Conservation (phyloP, 2,329 filamentous ascomycete species). For the Cladophialophora psammophila region DNA sequence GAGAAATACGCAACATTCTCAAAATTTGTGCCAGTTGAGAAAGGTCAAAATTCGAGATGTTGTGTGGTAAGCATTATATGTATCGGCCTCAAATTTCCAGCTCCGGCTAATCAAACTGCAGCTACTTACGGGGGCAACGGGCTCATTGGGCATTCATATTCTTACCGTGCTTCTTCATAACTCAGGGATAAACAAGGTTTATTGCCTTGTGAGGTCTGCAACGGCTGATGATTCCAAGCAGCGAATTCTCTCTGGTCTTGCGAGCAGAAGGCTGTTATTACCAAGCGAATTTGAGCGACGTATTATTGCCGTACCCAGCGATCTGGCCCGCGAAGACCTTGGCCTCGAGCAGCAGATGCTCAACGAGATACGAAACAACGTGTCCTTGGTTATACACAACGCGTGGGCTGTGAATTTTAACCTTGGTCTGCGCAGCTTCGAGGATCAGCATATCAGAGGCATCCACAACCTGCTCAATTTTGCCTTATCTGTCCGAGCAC, state of each 20-base stretch:
- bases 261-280: background rate
- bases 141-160: slow-evolving; percentile 68
- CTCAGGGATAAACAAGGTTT: slow-evolving; percentile 1
- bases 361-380: slow-evolving; percentile 50
- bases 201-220: slow-evolving; percentile 1
- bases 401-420: slow-evolving; percentile 73
- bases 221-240: background rate
- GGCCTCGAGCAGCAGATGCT: slow-evolving; percentile 56
- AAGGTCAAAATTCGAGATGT: background rate
- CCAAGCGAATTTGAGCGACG: background rate
- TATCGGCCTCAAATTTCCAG: background rate
- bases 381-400: slow-evolving; percentile 65
- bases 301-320: slow-evolving; percentile 56
- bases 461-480: slow-evolving; percentile 56
- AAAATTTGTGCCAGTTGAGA: slow-evolving; percentile 16
- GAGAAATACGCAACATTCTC: slow-evolving; percentile 47
- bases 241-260: background rate
- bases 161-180: slow-evolving; percentile 55
- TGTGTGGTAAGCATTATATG: background rate
- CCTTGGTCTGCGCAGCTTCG: slow-evolving; percentile 63
- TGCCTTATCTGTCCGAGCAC: slow-evolving; percentile 36
- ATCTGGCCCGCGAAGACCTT: slow-evolving; percentile 56
- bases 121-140: slow-evolving; percentile 68
- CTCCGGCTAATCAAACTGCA: slow-evolving; percentile 12
- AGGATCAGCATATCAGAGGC: slow-evolving; percentile 58